A percentile compares a stretch with the other conserved stretches of the same genome.
Conservation (phyloP, 495 filamentous ascomycete species). For the Lophiotrema nucula region DNA sequence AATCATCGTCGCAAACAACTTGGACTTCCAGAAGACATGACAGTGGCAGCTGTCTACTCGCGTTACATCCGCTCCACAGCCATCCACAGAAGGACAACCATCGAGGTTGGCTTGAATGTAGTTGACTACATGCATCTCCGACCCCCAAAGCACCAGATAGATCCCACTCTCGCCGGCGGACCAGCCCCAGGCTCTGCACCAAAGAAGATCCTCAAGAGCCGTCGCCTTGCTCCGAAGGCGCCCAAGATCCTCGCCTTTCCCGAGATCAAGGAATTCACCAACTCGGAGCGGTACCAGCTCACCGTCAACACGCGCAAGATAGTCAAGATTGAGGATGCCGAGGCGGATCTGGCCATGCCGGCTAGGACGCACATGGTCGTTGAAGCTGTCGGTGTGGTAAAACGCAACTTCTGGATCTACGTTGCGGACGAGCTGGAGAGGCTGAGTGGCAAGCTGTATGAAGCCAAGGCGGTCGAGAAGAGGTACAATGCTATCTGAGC, state of each 20-base stretch:
- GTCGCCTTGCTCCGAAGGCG: too few relatives aligned
- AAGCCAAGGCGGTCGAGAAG: conserved; percentile 2
- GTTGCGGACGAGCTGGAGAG: conserved; percentile 26
- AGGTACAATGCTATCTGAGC: background rate
- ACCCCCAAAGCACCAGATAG: conserved; percentile 10
- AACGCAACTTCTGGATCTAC: conserved; percentile 14
- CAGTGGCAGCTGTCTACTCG: conserved; percentile 35
- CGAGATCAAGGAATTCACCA: too few relatives aligned
- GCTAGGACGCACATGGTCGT: conserved; percentile 13
- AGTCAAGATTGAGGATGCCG: background rate
- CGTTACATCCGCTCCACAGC: conserved; percentile 40
- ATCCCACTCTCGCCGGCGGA: too few relatives aligned
- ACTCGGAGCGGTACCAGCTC: too few relatives aligned
- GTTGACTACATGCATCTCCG: conserved; percentile 34
- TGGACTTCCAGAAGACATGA: too few relatives aligned
- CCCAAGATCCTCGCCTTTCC: too few relatives aligned
- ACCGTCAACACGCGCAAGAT: conserved; percentile 7
- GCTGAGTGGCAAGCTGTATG: conserved; percentile 13
- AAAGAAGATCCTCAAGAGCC: too few relatives aligned
- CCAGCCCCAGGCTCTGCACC: too few relatives aligned
- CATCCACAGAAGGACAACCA: conserved; percentile 28
- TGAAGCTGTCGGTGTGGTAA: conserved; percentile 5
- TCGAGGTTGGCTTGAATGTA: conserved; percentile 32
- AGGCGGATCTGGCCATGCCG: conserved; percentile 7
- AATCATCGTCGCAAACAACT: too few relatives aligned